These are phyloP conservation scores for Penicillium sp. DNA, from an alignment of 2,329 filamentous ascomycete species.

Conservation along the genomic window DNA sequence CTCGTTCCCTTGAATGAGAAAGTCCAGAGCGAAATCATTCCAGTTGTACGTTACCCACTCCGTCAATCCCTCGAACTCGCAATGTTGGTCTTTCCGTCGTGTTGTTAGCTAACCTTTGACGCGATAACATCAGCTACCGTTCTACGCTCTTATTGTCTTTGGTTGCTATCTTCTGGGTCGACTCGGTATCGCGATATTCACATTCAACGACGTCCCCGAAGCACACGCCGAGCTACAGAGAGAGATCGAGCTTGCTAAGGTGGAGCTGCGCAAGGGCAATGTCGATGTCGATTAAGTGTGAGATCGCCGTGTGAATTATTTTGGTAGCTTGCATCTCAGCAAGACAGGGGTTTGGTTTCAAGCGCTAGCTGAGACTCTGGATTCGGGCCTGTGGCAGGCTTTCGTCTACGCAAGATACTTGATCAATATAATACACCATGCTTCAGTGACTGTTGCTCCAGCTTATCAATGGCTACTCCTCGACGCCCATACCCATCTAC, in stretches of 20 bases:
- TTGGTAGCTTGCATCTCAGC: not conserved
- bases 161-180: conserved; percentile 89
- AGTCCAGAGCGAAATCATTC: conserved; percentile 80
- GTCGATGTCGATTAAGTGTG: conserved; percentile 42
- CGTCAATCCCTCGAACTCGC: not conserved
- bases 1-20: conserved; percentile 74
- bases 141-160: conserved; percentile 88
- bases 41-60: conserved; percentile 63
- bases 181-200: conserved; percentile 87
- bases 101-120: not conserved
- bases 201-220: conserved; percentile 92
- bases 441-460: conserved; percentile 7
- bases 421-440: conserved; percentile 13
- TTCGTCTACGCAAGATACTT: not conserved
- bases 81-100: conserved; percentile 1
- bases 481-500: conserved; percentile 17
- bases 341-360: not conserved
- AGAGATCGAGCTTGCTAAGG: conserved; percentile 61
- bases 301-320: not conserved
- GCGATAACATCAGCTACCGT: conserved; percentile 65
- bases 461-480: conserved; percentile 16
- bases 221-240: conserved; percentile 84
- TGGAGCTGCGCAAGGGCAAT: conserved; percentile 41
- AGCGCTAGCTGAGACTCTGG: not conserved
- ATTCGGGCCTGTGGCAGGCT: conserved; percentile 1